Conservation (phyloP, 2,329 filamentous ascomycete genomes). For the Graphiopsis chlorocephala region DNA sequence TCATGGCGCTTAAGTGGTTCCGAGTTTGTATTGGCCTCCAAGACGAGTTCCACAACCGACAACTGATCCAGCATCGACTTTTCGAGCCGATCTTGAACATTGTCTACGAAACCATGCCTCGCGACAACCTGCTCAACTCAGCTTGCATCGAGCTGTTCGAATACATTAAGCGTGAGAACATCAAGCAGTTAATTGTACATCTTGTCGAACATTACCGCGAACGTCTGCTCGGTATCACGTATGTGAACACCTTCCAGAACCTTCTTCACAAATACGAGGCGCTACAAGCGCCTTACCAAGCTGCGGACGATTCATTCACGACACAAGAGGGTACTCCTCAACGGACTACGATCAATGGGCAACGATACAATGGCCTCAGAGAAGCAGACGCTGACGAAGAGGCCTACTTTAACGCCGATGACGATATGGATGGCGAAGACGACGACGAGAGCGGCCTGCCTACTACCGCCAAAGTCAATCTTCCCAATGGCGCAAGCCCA, state of each 20-base stretch:
- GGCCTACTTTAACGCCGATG: constrained; percentile 88
- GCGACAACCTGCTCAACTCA: constrained; percentile 90
- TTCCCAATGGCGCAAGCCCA: constrained; percentile 63
- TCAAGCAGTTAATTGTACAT: constrained; percentile 79
- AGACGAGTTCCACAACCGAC: constrained; percentile 86
- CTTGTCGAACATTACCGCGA: constrained; percentile 82
- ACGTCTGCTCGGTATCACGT: constrained; percentile 70
- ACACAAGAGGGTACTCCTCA: constrained; percentile 58
- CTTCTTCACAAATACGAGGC: constrained; percentile 76
- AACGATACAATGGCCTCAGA: constrained; percentile 65
- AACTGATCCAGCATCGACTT: constrained; percentile 76
- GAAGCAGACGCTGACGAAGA: constrained; percentile 85
- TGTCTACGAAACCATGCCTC: constrained; percentile 78
- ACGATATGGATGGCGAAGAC: constrained; percentile 74
- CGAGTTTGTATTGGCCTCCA: constrained; percentile 79
- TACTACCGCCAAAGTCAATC: constrained; percentile 31
- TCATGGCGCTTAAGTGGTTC: constrained; percentile 91
- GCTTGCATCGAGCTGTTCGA: constrained; percentile 93
- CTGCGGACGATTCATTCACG: constrained; percentile 63
- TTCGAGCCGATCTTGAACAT: constrained; percentile 84
- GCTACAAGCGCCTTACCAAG: constrained; percentile 49
- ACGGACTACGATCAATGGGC: constrained; percentile 51
- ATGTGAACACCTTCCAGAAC: constrained; percentile 79
- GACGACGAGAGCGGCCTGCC: constrained; percentile 33
- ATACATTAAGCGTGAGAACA: constrained; percentile 73